These are phyloP conservation scores for Sphaerobolus stellatus DNA, from an alignment of 1,284 basidiomycete species.

Conservation along the genomic window DNA sequence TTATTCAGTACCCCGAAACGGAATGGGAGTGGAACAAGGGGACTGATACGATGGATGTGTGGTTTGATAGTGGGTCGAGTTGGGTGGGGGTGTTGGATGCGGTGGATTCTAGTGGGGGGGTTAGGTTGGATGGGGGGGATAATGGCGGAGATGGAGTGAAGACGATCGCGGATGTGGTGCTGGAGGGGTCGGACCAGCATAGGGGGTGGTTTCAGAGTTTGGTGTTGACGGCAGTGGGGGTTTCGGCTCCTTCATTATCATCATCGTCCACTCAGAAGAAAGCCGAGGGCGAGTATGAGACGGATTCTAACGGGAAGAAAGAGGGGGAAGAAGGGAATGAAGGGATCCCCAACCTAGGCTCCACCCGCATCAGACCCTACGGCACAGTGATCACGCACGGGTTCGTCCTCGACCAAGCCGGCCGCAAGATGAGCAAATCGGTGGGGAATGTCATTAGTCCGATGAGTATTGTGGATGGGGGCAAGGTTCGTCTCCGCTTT, in stretches of 20 bases:
- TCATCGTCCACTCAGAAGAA: neutral
- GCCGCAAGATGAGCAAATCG: slow-evolving; percentile 99
- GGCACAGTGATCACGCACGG: slow-evolving; percentile 90
- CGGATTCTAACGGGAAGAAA: too few species aligned
- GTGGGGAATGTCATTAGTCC: slow-evolving; percentile 92
- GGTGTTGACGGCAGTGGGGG: slow-evolving; percentile 79
- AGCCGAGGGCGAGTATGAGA: slow-evolving; percentile 24
- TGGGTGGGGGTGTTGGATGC: slow-evolving; percentile 78
- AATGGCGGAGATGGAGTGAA: slow-evolving; percentile 26
- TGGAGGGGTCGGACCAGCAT: slow-evolving; percentile 98
- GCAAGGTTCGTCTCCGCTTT: slow-evolving; percentile 53
- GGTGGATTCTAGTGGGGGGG: neutral
- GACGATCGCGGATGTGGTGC: slow-evolving; percentile 79
- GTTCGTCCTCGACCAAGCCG: slow-evolving; percentile 90
- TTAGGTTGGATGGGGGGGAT: slow-evolving; percentile 24
- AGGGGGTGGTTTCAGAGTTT: slow-evolving; percentile 99
- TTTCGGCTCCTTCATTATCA: too few species aligned
- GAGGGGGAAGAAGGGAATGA: too few species aligned
- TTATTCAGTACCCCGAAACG: slow-evolving; percentile 39
- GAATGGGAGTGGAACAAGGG: slow-evolving; percentile 75
- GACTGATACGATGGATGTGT: slow-evolving; percentile 97
- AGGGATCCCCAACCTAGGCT: slow-evolving; percentile 23
- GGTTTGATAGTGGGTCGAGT: slow-evolving; percentile 97
- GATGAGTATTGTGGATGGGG: slow-evolving; percentile 76
- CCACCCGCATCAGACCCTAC: slow-evolving; percentile 77